Evolutionary conservation across 768 basidiomycete genomes (phyloP), one percentile per base, ranked within the genome.

Genomic region (Naematelia aurantialba): DNA sequence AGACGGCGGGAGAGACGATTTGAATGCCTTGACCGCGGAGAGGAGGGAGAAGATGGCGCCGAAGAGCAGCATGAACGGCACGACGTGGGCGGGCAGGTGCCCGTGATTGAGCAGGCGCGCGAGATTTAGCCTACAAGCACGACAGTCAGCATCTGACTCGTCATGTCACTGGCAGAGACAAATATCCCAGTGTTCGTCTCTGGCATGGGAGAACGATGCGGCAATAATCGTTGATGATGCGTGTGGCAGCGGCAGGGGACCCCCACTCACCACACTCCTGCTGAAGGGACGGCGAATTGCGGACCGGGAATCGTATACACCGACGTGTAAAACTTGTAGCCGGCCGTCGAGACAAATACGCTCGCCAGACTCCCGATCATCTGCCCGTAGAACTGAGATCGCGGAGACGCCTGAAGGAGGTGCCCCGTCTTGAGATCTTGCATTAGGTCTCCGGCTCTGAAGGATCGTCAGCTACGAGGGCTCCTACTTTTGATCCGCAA

Each of bases 361-460:
- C 89, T 91, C 4, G 94, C 82, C 0, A 86, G 83, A 8, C 89
- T 91, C 30, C 94, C 94, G 56, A 97, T 87, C 50, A 98, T 80
- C 76, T 98, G 77, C 8, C 91, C 90, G 67, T 86, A 93, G 75
- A 97, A 96, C 72, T 94, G 94, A 1, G 91, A 90, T 67, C 90
- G 82, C 48, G 94, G 94, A 22, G 91, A 93, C 8, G 92, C 92
- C 63, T 82, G 83, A 55, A 90, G 83, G n/a, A 98, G 80, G 76
- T 96, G 90, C 0, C 94, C 94, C 1, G 94, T 96, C 79, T 98
- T 98, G 59, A 98, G 80, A 77, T 98, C 94, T 79, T 98, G 94
- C 94, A 98, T 97, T 8, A 97, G 84, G 73, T 98, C 94, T 14
- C 92, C 94, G 5, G 93, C 91, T 76, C 89, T 92, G 63, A 4